These are phyloP conservation scores for Fusarium sp. DNA, from an alignment of 2,329 filamentous ascomycete species.

Conservation along the genomic window DNA sequence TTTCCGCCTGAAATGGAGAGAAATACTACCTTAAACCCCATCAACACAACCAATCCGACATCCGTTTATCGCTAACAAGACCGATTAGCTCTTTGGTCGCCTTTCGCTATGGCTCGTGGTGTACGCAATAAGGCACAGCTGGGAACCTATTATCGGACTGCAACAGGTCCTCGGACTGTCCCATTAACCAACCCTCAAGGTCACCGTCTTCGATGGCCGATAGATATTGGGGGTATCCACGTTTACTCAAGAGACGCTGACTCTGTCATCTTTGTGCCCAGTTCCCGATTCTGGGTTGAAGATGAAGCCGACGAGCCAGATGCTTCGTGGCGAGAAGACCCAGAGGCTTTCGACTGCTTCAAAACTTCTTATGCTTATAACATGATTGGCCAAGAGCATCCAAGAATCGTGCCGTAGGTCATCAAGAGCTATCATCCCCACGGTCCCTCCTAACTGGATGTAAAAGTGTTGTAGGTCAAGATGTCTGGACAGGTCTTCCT, in stretches of 20 bases:
- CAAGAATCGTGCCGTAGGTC: not conserved
- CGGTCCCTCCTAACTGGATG: fast-evolving
- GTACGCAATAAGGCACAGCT: not conserved
- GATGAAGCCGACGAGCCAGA: not conserved
- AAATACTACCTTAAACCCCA: not conserved
- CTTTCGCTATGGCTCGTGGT: not conserved
- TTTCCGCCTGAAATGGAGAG: not conserved
- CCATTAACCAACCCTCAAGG: not conserved
- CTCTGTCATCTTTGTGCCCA: not conserved
- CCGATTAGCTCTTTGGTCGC: no score
- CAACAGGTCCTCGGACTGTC: not conserved
- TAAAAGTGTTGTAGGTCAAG: not conserved
- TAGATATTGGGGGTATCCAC: not conserved
- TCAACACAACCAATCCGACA: not conserved
- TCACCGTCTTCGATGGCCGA: fast-evolving
- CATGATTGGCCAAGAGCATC: not conserved
- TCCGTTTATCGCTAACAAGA: not conserved
- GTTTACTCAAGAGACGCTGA: not conserved
- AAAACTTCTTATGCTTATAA: not conserved
- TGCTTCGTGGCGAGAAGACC: not conserved
- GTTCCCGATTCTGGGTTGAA: not conserved
- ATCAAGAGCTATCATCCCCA: fast-evolving
- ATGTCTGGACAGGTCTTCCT: constrained; percentile 1
- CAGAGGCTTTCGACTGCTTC: not conserved
- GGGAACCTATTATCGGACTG: not conserved